Percentiles rank a stretch among this genome's conserved stretches.
phyloP scores from a whole-genome alignment of 1,284 basidiomycete genomes.

The Chondrostereum purpureum region DNA sequence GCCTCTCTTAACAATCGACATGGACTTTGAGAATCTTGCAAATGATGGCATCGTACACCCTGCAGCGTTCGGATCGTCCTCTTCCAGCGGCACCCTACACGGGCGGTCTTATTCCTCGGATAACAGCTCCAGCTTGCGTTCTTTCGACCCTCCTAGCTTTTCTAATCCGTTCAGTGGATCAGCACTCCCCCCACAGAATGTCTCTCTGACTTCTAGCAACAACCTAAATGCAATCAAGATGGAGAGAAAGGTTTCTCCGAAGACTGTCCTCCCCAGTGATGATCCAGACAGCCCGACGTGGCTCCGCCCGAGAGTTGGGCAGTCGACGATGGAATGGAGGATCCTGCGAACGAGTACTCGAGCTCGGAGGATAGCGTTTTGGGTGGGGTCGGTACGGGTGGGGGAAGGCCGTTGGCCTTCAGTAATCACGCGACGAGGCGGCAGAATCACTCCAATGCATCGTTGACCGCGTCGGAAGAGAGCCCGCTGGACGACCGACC shows the following conservation, averaged over 20 bases:
- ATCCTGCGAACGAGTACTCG: constrained; percentile 19
- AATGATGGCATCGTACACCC: constrained; percentile 14
- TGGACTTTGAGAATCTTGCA: constrained; percentile 10
- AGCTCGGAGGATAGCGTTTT: constrained; percentile 18
- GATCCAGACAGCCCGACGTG: constrained; percentile 15
- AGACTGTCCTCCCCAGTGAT: constrained; percentile 9
- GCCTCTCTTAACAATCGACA: constrained; percentile 10
- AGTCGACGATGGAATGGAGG: constrained; percentile 19
- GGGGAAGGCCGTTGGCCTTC: neutral
- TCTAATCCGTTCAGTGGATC: neutral
- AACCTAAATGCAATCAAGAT: neutral
- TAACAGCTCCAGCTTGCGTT: neutral
- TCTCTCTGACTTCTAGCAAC: constrained; percentile 1
- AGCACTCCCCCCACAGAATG: neutral
- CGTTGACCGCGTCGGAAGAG: neutral
- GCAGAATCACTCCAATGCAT: neutral
- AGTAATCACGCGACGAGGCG: neutral
- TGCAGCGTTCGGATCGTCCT: neutral
- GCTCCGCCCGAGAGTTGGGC: constrained; percentile 26
- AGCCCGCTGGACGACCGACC: neutral
- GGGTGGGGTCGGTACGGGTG: constrained; percentile 8
- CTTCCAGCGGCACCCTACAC: neutral
- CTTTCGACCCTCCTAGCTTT: neutral
- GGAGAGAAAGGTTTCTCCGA: constrained; percentile 11
- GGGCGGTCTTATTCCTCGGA: constrained; percentile 3